phyloP scores from a whole-genome alignment of 1,284 basidiomycete genomes.

The Heterobasidion annosum region DNA sequence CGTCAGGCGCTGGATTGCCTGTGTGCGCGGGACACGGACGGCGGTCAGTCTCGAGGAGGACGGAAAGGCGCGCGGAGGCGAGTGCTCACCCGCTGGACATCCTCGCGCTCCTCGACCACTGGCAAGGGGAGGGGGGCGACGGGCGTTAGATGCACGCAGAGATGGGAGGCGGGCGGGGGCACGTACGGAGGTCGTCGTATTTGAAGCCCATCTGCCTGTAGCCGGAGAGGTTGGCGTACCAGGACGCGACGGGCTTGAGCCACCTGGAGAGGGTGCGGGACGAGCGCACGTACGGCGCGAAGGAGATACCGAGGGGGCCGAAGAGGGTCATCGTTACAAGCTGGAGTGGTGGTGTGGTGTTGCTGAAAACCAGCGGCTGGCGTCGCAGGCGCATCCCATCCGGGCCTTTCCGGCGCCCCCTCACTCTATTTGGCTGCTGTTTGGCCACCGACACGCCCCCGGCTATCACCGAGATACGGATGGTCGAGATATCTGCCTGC shows the following conservation, averaged over 20 bases:
- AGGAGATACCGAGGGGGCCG: slow-evolving; percentile 69
- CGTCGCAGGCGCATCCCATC: too few relatives aligned
- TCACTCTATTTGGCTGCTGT: background rate
- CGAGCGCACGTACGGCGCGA: slow-evolving; percentile 71
- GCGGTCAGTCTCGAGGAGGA: background rate
- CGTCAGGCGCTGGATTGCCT: slow-evolving; percentile 84
- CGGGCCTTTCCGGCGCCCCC: background rate
- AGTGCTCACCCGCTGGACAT: slow-evolving; percentile 73
- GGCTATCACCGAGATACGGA: slow-evolving; percentile 4
- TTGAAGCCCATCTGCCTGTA: slow-evolving; percentile 87
- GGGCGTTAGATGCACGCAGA: slow-evolving; percentile 8
- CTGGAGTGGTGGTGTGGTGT: slow-evolving; percentile 1
- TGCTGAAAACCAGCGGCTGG: background rate
- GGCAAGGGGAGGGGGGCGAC: slow-evolving; percentile 6
- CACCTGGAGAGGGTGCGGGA: slow-evolving; percentile 58
- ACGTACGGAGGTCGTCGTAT: slow-evolving; percentile 90
- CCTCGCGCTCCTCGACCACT: slow-evolving; percentile 83
- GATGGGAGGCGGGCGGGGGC: slow-evolving; percentile 3
- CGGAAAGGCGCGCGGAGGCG: background rate
- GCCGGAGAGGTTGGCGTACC: slow-evolving; percentile 78
- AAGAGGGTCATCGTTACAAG: slow-evolving; percentile 28
- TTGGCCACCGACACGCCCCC: background rate
- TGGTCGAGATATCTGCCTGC: slow-evolving; percentile 14
- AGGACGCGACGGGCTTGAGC: slow-evolving; percentile 76
- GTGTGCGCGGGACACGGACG: background rate